Conservation (phyloP, 345 rosid species). For the Acer negundo region DNA sequence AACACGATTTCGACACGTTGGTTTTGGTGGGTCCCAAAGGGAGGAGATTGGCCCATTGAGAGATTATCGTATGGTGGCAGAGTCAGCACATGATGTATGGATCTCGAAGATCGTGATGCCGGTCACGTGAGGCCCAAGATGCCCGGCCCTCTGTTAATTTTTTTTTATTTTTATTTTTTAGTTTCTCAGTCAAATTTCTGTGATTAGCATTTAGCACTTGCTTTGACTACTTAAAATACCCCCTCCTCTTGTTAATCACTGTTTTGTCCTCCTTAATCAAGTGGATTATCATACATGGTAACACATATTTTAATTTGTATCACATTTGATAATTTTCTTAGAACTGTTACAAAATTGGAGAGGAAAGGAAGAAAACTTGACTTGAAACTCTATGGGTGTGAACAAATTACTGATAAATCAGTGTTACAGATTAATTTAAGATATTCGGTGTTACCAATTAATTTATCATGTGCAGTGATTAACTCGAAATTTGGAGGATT, state of each 20-base stretch:
- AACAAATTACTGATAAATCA: no score
- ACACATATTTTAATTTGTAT: no score
- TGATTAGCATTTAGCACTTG: background rate
- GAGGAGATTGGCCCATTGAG: constrained; percentile 18
- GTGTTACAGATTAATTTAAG: no score
- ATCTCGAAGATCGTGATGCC: constrained; percentile 42
- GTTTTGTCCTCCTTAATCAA: background rate
- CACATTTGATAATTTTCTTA: no score
- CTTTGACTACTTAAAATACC: constrained; percentile 29
- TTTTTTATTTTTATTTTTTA: no score
- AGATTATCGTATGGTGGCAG: constrained; percentile 39
- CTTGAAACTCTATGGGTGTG: no score
- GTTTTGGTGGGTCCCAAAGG: background rate
- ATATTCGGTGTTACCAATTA: no score
- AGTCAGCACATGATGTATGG: constrained; percentile 38
- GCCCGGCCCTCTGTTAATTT: constrained; percentile 44
- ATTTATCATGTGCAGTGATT: no score
- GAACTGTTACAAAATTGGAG: no score
- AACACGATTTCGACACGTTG: constrained; percentile 45
- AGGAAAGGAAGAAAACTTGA: no score
- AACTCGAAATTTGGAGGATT: no score
- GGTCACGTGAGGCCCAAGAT: constrained; percentile 89
- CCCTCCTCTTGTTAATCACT: background rate
- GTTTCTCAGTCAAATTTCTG: constrained; percentile 27
- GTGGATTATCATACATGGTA: background rate